A percentile compares a stretch with the other conserved stretches of the same genome.
These are phyloP conservation scores for Botrytis sinoallii DNA, from an alignment of 2,329 filamentous ascomycete genomes.

Conservation along the genomic window DNA sequence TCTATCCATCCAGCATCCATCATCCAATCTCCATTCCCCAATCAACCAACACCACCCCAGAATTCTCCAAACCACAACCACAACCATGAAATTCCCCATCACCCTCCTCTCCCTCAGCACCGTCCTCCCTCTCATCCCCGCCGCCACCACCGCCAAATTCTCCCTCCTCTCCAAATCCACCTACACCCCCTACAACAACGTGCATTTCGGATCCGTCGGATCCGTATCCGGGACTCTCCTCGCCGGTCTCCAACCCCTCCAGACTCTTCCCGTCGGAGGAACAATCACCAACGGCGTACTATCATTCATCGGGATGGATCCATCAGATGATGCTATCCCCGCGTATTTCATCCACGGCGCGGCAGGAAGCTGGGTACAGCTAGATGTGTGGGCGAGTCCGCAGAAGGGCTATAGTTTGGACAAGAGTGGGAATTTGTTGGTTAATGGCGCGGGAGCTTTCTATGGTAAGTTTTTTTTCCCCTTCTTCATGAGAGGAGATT, in stretches of 20 bases:
- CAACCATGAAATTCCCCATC: not conserved
- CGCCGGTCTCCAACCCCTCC: not conserved
- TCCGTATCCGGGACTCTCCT: not conserved
- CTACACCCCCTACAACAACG: conserved; percentile 1
- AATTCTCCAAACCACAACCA: not conserved
- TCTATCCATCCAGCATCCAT: not conserved
- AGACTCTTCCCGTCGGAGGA: not conserved
- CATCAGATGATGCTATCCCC: not conserved
- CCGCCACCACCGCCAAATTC: not conserved
- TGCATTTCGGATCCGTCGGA: not conserved
- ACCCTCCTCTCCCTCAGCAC: not conserved
- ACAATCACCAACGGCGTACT: not conserved
- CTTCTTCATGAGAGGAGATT: not conserved
- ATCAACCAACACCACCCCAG: not conserved
- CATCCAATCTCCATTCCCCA: not conserved
- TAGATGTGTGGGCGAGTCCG: not conserved
- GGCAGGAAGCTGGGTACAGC: not conserved
- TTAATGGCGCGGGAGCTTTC: not conserved
- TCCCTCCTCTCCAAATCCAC: conserved; percentile 1
- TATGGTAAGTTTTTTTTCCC: not conserved
- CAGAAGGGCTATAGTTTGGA: not conserved
- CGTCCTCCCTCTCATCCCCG: not conserved
- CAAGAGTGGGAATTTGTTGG: not conserved
- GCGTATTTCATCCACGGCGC: conserved; percentile 1
- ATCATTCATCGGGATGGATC: not conserved